Evolutionary conservation across 805 yeast species (phyloP).

Genomic region (Diddensiella transvaalensis): DNA sequence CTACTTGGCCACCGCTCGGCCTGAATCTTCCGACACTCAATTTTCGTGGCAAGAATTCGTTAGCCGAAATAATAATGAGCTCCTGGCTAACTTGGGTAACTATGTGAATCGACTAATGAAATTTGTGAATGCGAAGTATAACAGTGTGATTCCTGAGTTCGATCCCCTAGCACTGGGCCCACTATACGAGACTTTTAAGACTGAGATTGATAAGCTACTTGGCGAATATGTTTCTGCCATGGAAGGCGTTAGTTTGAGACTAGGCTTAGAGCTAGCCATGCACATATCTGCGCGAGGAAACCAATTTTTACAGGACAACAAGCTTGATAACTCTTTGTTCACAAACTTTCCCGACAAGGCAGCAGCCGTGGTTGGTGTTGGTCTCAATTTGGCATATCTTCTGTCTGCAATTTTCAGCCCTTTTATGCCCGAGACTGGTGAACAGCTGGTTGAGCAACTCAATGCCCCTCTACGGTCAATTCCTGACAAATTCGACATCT

Average conservation of each 20-base stretch:
- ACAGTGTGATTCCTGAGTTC: slow-evolving; percentile 79
- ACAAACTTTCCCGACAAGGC: slow-evolving; percentile 71
- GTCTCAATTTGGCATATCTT: slow-evolving; percentile 80
- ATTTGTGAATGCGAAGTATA: slow-evolving; percentile 84
- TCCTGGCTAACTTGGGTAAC: slow-evolving; percentile 94
- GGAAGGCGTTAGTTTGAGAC: slow-evolving; percentile 75
- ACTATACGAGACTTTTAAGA: slow-evolving; percentile 36
- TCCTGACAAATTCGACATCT: slow-evolving; percentile 68
- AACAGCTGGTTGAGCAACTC: slow-evolving; percentile 69
- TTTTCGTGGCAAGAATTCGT: slow-evolving; percentile 98
- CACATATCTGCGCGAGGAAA: slow-evolving; percentile 89
- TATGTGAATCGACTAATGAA: slow-evolving; percentile 91
- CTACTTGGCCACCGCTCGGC: slow-evolving; percentile 86
- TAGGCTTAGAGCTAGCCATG: slow-evolving; percentile 91
- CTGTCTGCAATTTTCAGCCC: slow-evolving; percentile 83
- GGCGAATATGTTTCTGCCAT: slow-evolving; percentile 60
- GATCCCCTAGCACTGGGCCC: slow-evolving; percentile 41
- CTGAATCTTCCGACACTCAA: slow-evolving; percentile 93
- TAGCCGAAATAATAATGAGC: slow-evolving; percentile 86
- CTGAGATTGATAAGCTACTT: slow-evolving; percentile 63
- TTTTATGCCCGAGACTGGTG: slow-evolving; percentile 81
- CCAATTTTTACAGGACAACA: slow-evolving; percentile 91
- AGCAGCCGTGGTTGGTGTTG: slow-evolving; percentile 90
- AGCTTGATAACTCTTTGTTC: slow-evolving; percentile 83
- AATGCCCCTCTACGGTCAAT: slow-evolving; percentile 78